A percentile compares a stretch with the other conserved stretches of the same genome.
These are phyloP conservation scores for Amanita inopinata DNA, from an alignment of 768 basidiomycete genomes.

Conservation along the genomic window DNA sequence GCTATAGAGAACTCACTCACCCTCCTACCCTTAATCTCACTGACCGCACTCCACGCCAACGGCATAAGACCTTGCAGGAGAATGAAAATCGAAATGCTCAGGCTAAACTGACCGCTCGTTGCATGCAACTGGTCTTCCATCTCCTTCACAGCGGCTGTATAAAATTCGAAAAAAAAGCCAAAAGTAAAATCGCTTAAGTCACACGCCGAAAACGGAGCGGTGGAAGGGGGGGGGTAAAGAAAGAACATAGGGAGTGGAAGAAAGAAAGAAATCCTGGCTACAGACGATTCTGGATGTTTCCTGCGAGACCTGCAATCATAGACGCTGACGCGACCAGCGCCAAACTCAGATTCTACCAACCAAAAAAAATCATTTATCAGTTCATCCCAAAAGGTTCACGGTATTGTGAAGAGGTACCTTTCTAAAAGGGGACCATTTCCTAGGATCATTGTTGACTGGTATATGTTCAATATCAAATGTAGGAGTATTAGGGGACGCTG, in stretches of 20 bases:
- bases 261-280: neutral
- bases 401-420: constrained; percentile 31
- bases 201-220: no score
- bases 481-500: constrained; percentile 2
- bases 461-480: constrained; percentile 40
- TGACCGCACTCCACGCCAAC: constrained; percentile 56
- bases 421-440: constrained; percentile 42
- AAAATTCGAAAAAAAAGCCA: neutral
- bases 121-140: constrained; percentile 55
- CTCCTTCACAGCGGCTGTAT: constrained; percentile 48
- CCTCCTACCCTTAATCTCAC: constrained; percentile 71
- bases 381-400: neutral
- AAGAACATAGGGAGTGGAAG: neutral
- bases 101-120: constrained; percentile 50
- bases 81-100: constrained; percentile 65
- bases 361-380: neutral
- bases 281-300: constrained; percentile 59
- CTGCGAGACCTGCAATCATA: constrained; percentile 48
- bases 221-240: neutral
- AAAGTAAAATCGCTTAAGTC: no score
- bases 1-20: constrained; percentile 28
- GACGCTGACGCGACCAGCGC: constrained; percentile 40
- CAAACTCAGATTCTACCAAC: constrained; percentile 32
- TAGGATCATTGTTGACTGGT: constrained; percentile 51
- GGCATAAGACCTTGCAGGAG: constrained; percentile 62